Evolutionary conservation across 2,329 filamentous ascomycete species (phyloP), one percentile per base, ranked within the genome.

Genomic region (Sphaerulina musiva): DNA sequence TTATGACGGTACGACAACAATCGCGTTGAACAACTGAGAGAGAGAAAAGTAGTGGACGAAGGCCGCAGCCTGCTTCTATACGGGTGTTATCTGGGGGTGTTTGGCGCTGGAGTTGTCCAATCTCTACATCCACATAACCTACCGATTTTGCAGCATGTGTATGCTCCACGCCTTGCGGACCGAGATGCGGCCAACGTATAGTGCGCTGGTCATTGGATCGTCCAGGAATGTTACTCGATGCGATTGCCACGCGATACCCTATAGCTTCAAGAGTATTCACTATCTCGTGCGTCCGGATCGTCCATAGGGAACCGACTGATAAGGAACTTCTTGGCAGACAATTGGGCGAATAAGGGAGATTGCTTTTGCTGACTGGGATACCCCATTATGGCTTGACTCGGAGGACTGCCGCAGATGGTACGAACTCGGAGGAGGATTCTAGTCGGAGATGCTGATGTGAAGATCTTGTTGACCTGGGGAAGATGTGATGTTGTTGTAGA

Each of bases 161-260:
- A 20, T 26, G 10, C 17, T 44, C 26, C 42, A 44, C 26, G 42
- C 42, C 11, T 44, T 44, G 42, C 17, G 17, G 29, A 26, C 17
- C 42, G 42, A 23, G 42, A 7, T 9, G 42, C 42, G 23, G 42
- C 11, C 42, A 29, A 11, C 17, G 17, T n/a, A 9, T 32, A 11
- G 17, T 32, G 43, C 40, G 17, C 34, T 38, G 48, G 34, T 44
- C 29, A 51, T 45, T 45, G 41, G 48, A 20, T 23, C 42, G 12
- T 26, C 4, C 3, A 32, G 41, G 29, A 14, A n/a, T 51, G n/a
- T 51, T 51, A 51, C 42, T 46, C 48, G 53, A 55, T 44, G 32
- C 32, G 38, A 50, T 51, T 51, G 47, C 36, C 43, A 47, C 45
- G 47, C 42, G 53, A 51, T 51, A 32, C 45, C 23, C 26, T 12